Percentiles rank a stretch among this genome's conserved stretches.
Conservation (phyloP, 306 rosid species). For the Cyamopsis tetragonoloba region DNA sequence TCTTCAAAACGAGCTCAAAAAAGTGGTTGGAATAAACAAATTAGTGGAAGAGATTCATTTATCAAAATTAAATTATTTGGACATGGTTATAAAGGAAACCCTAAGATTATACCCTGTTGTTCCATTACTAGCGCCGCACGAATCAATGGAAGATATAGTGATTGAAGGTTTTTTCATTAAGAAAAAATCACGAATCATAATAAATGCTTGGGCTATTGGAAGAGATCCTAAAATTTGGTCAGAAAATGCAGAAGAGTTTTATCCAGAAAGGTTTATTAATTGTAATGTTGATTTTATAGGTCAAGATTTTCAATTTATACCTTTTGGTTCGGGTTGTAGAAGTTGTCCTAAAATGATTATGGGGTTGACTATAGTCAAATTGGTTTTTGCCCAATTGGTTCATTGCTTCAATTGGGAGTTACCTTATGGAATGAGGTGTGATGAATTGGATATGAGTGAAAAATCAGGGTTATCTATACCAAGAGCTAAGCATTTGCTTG, state of each 20-base stretch:
- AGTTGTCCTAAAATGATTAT: slow-evolving; percentile 26
- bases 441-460: slow-evolving; percentile 30
- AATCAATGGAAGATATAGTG: slow-evolving; percentile 19
- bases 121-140: slow-evolving; percentile 23
- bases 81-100: slow-evolving; percentile 39
- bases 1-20: slow-evolving; percentile 27
- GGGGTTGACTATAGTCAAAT: slow-evolving; percentile 4
- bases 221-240: slow-evolving; percentile 35
- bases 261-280: slow-evolving; percentile 25
- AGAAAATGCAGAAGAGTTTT: slow-evolving; percentile 8
- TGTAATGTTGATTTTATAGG: slow-evolving; percentile 12
- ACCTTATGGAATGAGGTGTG: not conserved
- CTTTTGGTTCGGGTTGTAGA: slow-evolving; percentile 37
- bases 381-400: slow-evolving; percentile 29
- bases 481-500: slow-evolving; percentile 25
- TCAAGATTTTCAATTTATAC: slow-evolving; percentile 21
- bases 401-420: slow-evolving; percentile 45
- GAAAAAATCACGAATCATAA: not conserved
- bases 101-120: slow-evolving; percentile 31
- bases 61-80: slow-evolving; percentile 25
- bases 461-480: slow-evolving; percentile 17
- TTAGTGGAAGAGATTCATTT: slow-evolving; percentile 38
- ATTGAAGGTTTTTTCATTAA: slow-evolving; percentile 33
- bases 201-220: slow-evolving; percentile 37
- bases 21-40: slow-evolving; percentile 25